Conservation (phyloP, 371 early-diverging fungal species). For the Mucor saturninus region DNA sequence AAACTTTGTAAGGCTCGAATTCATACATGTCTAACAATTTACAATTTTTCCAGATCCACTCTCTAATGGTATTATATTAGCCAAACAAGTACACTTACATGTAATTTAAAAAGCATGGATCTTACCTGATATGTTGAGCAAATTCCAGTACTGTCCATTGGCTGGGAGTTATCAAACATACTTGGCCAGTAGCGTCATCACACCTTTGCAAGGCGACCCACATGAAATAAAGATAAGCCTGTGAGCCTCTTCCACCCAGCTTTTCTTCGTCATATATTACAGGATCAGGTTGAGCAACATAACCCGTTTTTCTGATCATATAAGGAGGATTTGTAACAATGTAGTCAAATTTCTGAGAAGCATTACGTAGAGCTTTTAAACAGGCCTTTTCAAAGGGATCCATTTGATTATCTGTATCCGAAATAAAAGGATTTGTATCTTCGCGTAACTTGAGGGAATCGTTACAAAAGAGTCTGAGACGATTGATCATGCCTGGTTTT, state of each 20-base stretch:
- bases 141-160: conserved; percentile 71
- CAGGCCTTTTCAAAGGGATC: conserved; percentile 48
- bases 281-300: conserved; percentile 61
- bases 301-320: conserved; percentile 69
- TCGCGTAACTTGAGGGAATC: conserved; percentile 57
- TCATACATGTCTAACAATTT: conserved; percentile 61
- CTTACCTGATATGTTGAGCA: conserved; percentile 58
- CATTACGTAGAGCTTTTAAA: conserved; percentile 49
- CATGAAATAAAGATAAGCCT: conserved; percentile 54
- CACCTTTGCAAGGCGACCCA: conserved; percentile 52
- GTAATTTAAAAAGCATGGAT: background rate
- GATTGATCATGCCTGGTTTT: conserved; percentile 25
- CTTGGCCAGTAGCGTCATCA: conserved; percentile 41
- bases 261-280: conserved; percentile 56
- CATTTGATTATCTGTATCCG: conserved; percentile 7
- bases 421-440: conserved; percentile 25
- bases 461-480: conserved; percentile 60
- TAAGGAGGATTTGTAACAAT: conserved; percentile 75
- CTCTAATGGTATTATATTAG: conserved; percentile 26
- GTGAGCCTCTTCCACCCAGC: conserved; percentile 51
- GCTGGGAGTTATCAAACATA: conserved; percentile 59
- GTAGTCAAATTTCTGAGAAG: conserved; percentile 53
- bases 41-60: conserved; percentile 65
- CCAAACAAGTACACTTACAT: background rate
- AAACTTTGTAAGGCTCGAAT: conserved; percentile 72